phyloP scores from a whole-genome alignment of 2,329 filamentous ascomycete species.

The Rasamsonia emersonii region DNA sequence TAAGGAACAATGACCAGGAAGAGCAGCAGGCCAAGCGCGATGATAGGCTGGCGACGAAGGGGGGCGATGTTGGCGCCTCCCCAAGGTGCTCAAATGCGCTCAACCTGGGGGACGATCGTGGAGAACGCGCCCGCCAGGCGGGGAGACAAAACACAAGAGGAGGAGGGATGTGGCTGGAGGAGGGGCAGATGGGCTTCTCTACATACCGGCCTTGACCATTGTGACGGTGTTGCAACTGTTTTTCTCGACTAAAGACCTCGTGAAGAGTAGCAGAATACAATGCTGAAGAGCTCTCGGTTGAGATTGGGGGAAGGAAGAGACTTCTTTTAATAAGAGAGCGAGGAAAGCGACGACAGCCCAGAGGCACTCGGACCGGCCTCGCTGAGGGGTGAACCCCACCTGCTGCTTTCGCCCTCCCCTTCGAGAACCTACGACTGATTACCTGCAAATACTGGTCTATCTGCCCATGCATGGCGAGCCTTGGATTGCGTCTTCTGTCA shows the following conservation, averaged over 20 bases:
- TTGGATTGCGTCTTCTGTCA: no score
- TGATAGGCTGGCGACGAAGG: constrained; percentile 20
- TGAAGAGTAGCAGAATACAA: no score
- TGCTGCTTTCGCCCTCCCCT: no score
- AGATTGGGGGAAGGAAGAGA: no score
- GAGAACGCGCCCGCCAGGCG: constrained; percentile 11
- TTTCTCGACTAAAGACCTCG: no score
- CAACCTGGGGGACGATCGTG: constrained; percentile 27
- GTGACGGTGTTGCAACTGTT: constrained; percentile 58
- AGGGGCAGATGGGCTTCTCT: constrained; percentile 11
- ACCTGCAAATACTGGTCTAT: no score
- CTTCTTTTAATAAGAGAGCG: not conserved
- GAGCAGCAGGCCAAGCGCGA: constrained; percentile 6
- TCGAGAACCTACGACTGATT: no score
- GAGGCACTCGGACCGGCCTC: not conserved
- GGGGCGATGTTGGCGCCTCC: constrained; percentile 10
- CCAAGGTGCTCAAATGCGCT: constrained; percentile 38
- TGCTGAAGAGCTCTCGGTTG: no score
- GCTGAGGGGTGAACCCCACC: constrained; percentile 1
- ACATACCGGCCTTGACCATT: constrained; percentile 98
- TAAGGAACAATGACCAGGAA: not conserved
- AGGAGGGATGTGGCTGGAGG: constrained; percentile 7
- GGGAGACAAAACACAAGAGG: constrained; percentile 2
- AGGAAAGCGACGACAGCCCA: not conserved
- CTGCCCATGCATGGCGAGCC: no score